These are phyloP conservation scores for Penicillium coffeae DNA, from an alignment of 495 filamentous ascomycete species.

Conservation along the genomic window DNA sequence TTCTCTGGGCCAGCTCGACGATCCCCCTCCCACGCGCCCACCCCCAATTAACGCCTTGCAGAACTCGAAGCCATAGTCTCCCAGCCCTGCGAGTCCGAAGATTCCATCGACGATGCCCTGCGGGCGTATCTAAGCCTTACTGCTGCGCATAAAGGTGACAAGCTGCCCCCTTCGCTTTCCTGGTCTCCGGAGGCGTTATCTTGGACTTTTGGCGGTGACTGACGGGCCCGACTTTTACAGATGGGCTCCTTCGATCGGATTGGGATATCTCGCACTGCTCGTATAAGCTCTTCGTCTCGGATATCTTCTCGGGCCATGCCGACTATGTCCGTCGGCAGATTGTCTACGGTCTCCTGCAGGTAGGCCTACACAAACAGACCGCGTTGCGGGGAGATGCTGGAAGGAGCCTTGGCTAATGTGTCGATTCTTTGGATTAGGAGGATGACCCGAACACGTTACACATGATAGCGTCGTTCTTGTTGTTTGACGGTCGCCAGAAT, in stretches of 20 bases:
- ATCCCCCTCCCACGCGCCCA: conserved; percentile 6
- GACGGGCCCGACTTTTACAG: conserved; percentile 32
- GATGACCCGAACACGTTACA: conserved; percentile 77
- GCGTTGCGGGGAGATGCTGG: background rate
- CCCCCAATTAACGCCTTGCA: conserved; percentile 30
- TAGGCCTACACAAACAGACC: conserved; percentile 20
- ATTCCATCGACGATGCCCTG: conserved; percentile 80
- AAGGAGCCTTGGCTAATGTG: background rate
- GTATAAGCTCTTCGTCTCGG: conserved; percentile 72
- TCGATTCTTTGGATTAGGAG: conserved; percentile 43
- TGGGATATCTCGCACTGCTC: conserved; percentile 82
- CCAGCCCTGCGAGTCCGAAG: conserved; percentile 65
- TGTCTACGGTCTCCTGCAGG: conserved; percentile 85
- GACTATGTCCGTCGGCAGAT: conserved; percentile 93
- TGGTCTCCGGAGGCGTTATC: background rate
- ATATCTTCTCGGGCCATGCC: conserved; percentile 65
- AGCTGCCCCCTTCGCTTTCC: background rate
- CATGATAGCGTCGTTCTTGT: conserved; percentile 78
- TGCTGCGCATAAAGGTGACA: conserved; percentile 64
- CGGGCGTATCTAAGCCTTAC: conserved; percentile 79
- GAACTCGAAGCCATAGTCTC: conserved; percentile 80
- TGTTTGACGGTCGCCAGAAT: conserved; percentile 81
- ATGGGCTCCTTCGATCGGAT: conserved; percentile 77
- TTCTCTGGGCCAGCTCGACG: conserved; percentile 3
- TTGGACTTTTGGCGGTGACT: background rate